Evolutionary conservation across 805 yeast genomes (phyloP).

Genomic region (Lipomyces lipofer): DNA sequence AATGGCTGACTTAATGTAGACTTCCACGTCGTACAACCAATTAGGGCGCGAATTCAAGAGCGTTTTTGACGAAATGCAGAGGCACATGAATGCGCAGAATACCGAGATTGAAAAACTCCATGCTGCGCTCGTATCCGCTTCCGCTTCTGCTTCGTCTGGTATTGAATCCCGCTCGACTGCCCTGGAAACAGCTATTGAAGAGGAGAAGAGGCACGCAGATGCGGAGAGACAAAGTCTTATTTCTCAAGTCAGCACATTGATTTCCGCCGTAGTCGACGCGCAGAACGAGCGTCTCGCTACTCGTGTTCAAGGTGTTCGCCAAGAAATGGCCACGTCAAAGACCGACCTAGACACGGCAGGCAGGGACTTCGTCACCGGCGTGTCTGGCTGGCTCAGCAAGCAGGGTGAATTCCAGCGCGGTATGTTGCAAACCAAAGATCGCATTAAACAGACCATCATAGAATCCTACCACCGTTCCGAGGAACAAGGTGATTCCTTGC

Average conservation of each 20-base stretch:
- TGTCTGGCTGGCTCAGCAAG: slow-evolving; percentile 20
- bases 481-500: slow-evolving; percentile 23
- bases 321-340: slow-evolving; percentile 8
- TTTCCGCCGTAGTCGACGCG: slow-evolving; percentile 7
- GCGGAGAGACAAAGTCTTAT: slow-evolving; percentile 19
- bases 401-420: slow-evolving; percentile 22
- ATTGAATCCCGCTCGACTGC: slow-evolving; percentile 8
- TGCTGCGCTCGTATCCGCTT: slow-evolving; percentile 17
- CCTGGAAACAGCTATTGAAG: slow-evolving; percentile 8
- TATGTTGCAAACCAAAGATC: slow-evolving; percentile 22
- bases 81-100: slow-evolving; percentile 26
- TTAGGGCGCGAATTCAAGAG: slow-evolving; percentile 33
- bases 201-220: slow-evolving; percentile 16
- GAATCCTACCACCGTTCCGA: slow-evolving; percentile 25
- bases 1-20: slow-evolving; percentile 4
- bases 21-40: slow-evolving; percentile 29
- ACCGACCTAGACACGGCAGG: slow-evolving; percentile 15
- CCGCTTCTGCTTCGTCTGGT: slow-evolving; percentile 9
- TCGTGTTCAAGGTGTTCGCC: slow-evolving; percentile 1
- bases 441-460: slow-evolving; percentile 26
- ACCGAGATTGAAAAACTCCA: slow-evolving; percentile 30
- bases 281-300: slow-evolving; percentile 20
- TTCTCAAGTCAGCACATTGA: slow-evolving; percentile 14
- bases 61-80: slow-evolving; percentile 31
- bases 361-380: slow-evolving; percentile 21